These are phyloP conservation scores for Candida ascalaphidarum DNA, from an alignment of 805 yeast genomes.

Conservation along the genomic window DNA sequence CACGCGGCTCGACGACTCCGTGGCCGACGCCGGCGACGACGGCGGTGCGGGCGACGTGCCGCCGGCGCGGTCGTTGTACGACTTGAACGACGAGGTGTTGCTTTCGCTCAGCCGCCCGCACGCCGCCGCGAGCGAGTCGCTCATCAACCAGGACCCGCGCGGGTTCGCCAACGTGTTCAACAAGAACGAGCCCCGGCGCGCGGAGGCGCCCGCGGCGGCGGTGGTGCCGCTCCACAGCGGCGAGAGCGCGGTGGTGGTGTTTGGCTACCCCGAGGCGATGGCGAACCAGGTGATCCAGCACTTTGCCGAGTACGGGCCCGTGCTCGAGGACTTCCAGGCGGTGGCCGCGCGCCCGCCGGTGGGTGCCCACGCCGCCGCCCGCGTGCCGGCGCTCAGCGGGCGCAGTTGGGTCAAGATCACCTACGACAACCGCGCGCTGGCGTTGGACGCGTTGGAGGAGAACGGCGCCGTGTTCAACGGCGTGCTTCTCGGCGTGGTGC, in stretches of 20 bases:
- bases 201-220: constrained; percentile 2
- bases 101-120: constrained; percentile 27
- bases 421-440: constrained; percentile 65
- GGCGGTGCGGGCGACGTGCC: no score
- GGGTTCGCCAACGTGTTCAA: constrained; percentile 38
- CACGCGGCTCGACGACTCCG: constrained; percentile 18
- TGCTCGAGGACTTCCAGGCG: constrained; percentile 56
- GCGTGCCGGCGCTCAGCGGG: constrained; percentile 72
- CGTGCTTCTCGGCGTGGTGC: constrained; percentile 55
- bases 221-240: constrained; percentile 17
- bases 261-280: constrained; percentile 79
- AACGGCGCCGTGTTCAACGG: constrained; percentile 70
- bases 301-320: constrained; percentile 72
- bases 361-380: constrained; percentile 2
- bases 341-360: background rate
- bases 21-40: constrained; percentile 18
- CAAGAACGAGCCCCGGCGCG: constrained; percentile 5
- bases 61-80: constrained; percentile 43
- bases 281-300: constrained; percentile 60
- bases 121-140: constrained; percentile 25
- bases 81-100: constrained; percentile 36
- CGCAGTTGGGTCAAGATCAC: constrained; percentile 89
- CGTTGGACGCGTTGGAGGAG: constrained; percentile 77
- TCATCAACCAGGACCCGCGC: constrained; percentile 39
- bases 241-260: constrained; percentile 70